Conservation (phyloP, 371 early-diverging fungal genomes). For the Mucor mucedo region DNA sequence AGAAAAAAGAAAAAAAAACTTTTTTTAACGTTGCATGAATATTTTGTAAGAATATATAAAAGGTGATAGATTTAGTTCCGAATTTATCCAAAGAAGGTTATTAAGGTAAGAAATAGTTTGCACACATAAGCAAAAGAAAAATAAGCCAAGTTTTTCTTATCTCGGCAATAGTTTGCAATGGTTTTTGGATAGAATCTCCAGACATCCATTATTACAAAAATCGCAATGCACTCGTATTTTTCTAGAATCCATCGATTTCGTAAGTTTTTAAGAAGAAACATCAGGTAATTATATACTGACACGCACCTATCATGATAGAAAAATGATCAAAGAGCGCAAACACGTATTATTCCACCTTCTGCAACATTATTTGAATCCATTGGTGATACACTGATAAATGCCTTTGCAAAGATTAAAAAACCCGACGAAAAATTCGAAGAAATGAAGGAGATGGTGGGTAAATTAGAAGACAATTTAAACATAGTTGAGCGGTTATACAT, state of each 20-base stretch:
- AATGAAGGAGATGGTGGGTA: slow-evolving; percentile 80
- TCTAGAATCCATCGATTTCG: slow-evolving; percentile 81
- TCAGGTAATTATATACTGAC: not conserved
- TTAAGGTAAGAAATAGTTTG: slow-evolving; percentile 40
- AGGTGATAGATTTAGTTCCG: slow-evolving; percentile 88
- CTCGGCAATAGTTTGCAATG: slow-evolving; percentile 64
- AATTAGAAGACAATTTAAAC: slow-evolving; percentile 83
- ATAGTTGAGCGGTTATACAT: slow-evolving; percentile 79
- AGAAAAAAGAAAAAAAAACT: not conserved
- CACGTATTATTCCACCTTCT: slow-evolving; percentile 31
- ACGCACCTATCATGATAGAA: slow-evolving; percentile 21
- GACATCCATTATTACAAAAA: slow-evolving; percentile 84
- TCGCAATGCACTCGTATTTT: slow-evolving; percentile 76
- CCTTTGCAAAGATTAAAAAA: slow-evolving; percentile 88
- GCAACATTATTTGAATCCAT: slow-evolving; percentile 44
- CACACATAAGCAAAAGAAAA: no score
- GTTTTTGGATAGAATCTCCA: slow-evolving; percentile 80
- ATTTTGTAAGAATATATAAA: slow-evolving; percentile 76
- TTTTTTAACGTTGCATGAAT: slow-evolving; percentile 3
- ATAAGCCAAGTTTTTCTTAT: not conserved
- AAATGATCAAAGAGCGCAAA: slow-evolving; percentile 47
- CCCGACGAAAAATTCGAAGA: slow-evolving; percentile 86
- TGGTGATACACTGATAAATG: slow-evolving; percentile 84
- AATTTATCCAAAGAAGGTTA: slow-evolving; percentile 84
- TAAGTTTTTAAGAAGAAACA: slow-evolving; percentile 24